Conservation (phyloP, 2,329 filamentous ascomycete genomes). For the Colletotrichum eremochloae region DNA sequence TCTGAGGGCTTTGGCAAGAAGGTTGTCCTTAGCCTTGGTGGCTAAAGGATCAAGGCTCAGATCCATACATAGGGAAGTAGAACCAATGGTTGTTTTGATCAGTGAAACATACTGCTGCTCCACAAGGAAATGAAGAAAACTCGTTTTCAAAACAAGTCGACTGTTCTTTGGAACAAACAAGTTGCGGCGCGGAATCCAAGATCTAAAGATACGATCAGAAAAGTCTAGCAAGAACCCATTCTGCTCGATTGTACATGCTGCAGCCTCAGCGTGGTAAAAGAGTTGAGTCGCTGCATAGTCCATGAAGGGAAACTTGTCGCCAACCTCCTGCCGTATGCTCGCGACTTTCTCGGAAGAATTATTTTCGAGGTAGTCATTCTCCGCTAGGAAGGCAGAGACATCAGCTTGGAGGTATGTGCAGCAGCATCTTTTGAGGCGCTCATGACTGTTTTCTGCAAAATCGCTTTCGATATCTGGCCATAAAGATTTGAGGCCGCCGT, state of each 20-base stretch:
- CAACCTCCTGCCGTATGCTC: not conserved
- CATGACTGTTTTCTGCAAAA: not conserved
- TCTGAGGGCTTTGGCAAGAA: too few species aligned
- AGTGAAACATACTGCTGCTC: too few species aligned
- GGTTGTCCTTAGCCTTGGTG: too few species aligned
- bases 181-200: too few species aligned
- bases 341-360: not conserved
- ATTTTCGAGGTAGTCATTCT: not conserved
- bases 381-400: not conserved
- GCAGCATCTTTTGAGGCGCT: not conserved
- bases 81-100: too few species aligned
- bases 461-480: not conserved
- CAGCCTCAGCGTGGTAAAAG: not conserved
- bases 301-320: not conserved
- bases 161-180: too few species aligned
- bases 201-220: too few species aligned
- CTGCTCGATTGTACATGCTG: not conserved
- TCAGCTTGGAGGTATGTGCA: not conserved
- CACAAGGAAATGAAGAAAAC: too few species aligned
- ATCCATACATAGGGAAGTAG: too few species aligned
- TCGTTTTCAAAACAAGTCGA: too few species aligned
- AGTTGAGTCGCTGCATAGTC: not conserved
- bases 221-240: not conserved
- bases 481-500: not conserved
- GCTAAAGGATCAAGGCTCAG: too few species aligned